These are phyloP conservation scores for Mucor circinelloides DNA, from an alignment of 371 early-diverging fungal species.

Conservation along the genomic window DNA sequence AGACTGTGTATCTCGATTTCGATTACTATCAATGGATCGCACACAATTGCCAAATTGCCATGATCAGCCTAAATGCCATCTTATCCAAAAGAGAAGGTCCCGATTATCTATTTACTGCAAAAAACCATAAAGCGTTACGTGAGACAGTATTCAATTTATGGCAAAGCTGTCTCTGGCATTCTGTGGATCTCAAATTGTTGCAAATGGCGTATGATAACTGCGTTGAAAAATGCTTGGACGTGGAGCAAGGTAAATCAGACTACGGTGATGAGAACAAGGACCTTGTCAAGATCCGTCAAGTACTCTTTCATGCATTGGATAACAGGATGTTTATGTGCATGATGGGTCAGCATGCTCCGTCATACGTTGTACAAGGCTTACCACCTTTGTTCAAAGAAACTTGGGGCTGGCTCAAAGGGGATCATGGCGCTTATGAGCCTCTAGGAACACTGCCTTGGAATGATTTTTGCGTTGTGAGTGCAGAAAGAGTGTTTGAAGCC, in stretches of 20 bases:
- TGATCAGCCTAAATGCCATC: conserved; percentile 71
- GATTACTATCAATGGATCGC: conserved; percentile 63
- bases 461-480: conserved; percentile 18
- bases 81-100: conserved; percentile 58
- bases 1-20: conserved; percentile 55
- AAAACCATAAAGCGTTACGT: conserved; percentile 55
- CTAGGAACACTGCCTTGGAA: conserved; percentile 2
- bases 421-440: conserved; percentile 19
- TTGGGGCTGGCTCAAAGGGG: conserved; percentile 33
- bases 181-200: conserved; percentile 23
- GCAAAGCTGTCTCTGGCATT: conserved; percentile 68
- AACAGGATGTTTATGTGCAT: conserved; percentile 36
- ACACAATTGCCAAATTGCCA: conserved; percentile 66
- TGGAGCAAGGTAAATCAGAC: conserved; percentile 28
- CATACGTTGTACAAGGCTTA: conserved; percentile 39
- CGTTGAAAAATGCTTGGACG: conserved; percentile 17
- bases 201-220: conserved; percentile 26
- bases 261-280: conserved; percentile 44
- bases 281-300: conserved; percentile 30
- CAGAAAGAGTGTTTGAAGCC: conserved; percentile 11
- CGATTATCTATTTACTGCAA: conserved; percentile 74
- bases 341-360: conserved; percentile 35
- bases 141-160: conserved; percentile 66
- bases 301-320: conserved; percentile 32
- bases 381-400: conserved; percentile 31